Base-by-base conservation (phyloP, 179 eudicot genomes). In the Silene noctiflora region DNA sequence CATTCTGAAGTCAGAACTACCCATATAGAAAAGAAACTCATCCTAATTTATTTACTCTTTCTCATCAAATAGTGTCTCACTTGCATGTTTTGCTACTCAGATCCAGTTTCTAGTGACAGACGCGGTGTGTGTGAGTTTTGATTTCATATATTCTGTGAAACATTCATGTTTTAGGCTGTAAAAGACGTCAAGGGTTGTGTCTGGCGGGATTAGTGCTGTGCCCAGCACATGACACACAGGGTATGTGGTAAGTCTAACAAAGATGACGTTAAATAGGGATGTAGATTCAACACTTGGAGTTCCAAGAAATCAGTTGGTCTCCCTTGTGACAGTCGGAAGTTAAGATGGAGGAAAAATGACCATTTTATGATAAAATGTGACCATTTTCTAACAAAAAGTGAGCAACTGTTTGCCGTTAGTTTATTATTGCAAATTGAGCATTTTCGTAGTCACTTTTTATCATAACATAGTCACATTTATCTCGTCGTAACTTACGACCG, bases 21-120 rank as follows among this genome's bases (percentile, higher is more conserved):
- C 20, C 60, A 56, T 56, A n/a, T 56, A 56, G 13, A 31, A 13
- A 31, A 66, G 46, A 13, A 17, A 16, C 19, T 14, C 25, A 7
- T 69, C 58, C 29, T 44, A 42, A 20, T 69, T 69, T 19, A 42
- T 22, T 20, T 3, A 68, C 72, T n/a, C 58, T 9, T 1, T 20
- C 72, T 68, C 72, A 14, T 68, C 55, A 39, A 68, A 42, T 25
- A 42, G 12, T 68, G 29, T 42, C 13, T 68, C 9, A 67, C 55
- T 68, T 9, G 20, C 53, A 46, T 46, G 53, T 46, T 68, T n/a
- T 62, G 66, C 6, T 10, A 21, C 27, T 62, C 16, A 62, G 66
- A 4, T 25, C 29, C 29, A 12, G 66, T 25, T 3, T 14, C 66
- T 21, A 22, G 66, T 62, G 27, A 68, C 22, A 9, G 22, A 12